phyloP scores from a whole-genome alignment of 179 eudicot species.

The Spergularia azorica region DNA sequence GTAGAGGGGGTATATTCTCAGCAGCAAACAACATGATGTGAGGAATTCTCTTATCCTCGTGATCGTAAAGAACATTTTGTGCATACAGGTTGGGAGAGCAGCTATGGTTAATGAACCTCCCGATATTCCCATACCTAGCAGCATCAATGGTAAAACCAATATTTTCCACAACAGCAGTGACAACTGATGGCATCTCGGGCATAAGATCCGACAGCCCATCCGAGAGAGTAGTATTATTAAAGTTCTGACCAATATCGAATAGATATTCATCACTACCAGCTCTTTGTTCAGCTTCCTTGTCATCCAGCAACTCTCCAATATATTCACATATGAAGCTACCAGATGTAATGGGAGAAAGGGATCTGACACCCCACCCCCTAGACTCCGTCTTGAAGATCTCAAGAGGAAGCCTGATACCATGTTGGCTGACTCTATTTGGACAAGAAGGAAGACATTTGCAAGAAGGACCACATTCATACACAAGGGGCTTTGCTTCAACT shows the following conservation, averaged over 20 bases:
- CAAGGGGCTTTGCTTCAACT: conserved; percentile 65
- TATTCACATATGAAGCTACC: conserved; percentile 94
- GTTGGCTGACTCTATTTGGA: conserved; percentile 75
- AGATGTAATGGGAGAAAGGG: conserved; percentile 59
- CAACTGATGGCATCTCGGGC: conserved; percentile 26
- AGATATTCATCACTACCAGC: conserved; percentile 71
- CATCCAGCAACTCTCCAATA: conserved; percentile 80
- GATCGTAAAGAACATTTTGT: conserved; percentile 82
- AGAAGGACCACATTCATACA: conserved; percentile 83
- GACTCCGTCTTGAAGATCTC: conserved; percentile 82
- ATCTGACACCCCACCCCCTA: conserved; percentile 91
- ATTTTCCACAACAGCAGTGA: conserved; percentile 37
- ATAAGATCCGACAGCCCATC: conserved; percentile 35
- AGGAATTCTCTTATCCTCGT: conserved; percentile 72
- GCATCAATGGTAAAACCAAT: conserved; percentile 87
- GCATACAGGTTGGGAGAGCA: conserved; percentile 90
- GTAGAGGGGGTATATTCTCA: conserved; percentile 75
- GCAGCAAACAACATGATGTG: conserved; percentile 93
- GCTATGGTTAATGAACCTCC: conserved; percentile 90
- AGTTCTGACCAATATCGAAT: conserved; percentile 82
- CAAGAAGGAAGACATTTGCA: conserved; percentile 83
- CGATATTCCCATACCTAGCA: conserved; percentile 64
- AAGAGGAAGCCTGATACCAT: conserved; percentile 63
- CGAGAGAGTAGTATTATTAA: conserved; percentile 40
- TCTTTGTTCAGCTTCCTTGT: conserved; percentile 77